Percentiles rank a stretch among this genome's conserved stretches.
These are phyloP conservation scores for Entomortierella parvispora DNA, from an alignment of 192 early-diverging fungal genomes.

Conservation along the genomic window DNA sequence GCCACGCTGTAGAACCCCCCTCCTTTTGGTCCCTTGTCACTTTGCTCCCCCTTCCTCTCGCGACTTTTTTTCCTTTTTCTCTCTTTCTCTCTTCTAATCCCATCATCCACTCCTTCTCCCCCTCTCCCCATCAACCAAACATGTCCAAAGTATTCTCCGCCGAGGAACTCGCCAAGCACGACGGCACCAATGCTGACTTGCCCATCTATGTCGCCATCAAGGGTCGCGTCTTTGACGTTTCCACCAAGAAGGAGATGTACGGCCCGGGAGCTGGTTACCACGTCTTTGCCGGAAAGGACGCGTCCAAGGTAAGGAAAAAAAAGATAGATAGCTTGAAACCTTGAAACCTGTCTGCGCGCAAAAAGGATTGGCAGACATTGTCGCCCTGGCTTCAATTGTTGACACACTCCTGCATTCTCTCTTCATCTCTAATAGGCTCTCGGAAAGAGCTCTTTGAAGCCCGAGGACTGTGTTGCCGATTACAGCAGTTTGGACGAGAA, in stretches of 20 bases:
- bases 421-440: conserved; percentile 57
- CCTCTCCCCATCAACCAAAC: neutral
- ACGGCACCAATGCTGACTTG: conserved; percentile 64
- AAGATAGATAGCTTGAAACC: too few relatives aligned
- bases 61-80: neutral
- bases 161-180: conserved; percentile 67
- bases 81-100: neutral
- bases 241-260: conserved; percentile 67
- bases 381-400: too few relatives aligned
- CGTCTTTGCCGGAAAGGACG: conserved; percentile 85
- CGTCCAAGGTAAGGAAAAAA: conserved; percentile 73
- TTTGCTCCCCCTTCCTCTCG: neutral
- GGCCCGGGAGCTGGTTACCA: conserved; percentile 67
- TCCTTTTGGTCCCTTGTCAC: neutral
- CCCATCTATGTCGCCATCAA: conserved; percentile 88
- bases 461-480: conserved; percentile 77
- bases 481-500: conserved; percentile 67
- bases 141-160: conserved; percentile 59
- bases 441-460: conserved; percentile 69
- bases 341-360: too few relatives aligned
- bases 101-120: neutral
- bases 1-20: neutral
- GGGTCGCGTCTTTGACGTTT: conserved; percentile 81
- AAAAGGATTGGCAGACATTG: too few relatives aligned
- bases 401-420: neutral